Evolutionary conservation across 2,329 filamentous ascomycete genomes (phyloP).

Genomic region (Colletotrichum costaricense): DNA sequence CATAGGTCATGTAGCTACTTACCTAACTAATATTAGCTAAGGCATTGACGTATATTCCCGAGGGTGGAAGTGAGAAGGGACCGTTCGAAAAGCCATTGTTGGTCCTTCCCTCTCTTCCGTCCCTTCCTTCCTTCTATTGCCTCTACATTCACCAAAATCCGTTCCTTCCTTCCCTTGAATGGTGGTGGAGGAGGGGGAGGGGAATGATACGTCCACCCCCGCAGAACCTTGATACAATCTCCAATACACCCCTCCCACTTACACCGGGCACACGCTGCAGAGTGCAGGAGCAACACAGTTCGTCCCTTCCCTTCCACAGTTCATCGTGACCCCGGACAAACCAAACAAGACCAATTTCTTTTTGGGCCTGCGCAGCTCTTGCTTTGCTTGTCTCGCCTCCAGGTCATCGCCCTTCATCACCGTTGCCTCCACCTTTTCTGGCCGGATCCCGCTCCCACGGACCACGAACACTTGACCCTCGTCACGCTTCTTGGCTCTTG

Average conservation of each 20-base stretch:
- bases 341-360: conserved; percentile 23
- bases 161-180: neutral
- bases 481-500: neutral
- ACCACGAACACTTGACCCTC: neutral
- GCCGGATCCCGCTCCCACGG: neutral
- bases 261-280: neutral
- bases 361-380: neutral
- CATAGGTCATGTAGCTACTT: neutral
- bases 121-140: neutral
- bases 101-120: neutral
- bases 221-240: neutral
- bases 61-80: neutral
- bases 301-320: neutral
- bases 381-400: conserved; percentile 30
- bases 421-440: conserved; percentile 17
- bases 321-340: neutral
- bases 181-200: neutral
- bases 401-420: conserved; percentile 22
- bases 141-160: neutral
- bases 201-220: neutral
- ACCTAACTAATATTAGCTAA: neutral
- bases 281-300: neutral
- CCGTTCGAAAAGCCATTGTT: neutral
- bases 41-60: neutral
- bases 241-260: neutral